Conservation (phyloP, 371 early-diverging fungal species). For the Actinomucor elegans region DNA sequence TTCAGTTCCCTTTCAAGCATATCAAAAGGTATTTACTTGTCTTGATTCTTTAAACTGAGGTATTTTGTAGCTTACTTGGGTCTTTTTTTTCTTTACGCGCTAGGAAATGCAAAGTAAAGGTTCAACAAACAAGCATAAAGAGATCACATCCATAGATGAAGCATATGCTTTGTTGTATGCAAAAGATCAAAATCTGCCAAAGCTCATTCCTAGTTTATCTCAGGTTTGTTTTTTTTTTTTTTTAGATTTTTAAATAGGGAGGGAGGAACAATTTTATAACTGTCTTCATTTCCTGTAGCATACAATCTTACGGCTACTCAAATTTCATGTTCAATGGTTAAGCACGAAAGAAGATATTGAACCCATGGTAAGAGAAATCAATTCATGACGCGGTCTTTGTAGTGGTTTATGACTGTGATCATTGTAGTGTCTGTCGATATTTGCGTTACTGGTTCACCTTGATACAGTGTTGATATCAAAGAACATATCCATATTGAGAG, state of each 20-base stretch:
- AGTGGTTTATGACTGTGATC: neutral
- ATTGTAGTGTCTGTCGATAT: conserved; percentile 39
- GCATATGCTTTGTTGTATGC: conserved; percentile 1
- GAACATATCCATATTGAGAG: conserved; percentile 32
- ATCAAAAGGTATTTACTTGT: conserved; percentile 25
- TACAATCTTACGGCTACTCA: conserved; percentile 21
- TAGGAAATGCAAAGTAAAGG: conserved; percentile 15
- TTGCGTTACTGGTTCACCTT: conserved; percentile 30
- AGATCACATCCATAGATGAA: conserved; percentile 10
- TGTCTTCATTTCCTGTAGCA: conserved; percentile 4
- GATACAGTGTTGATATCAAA: conserved; percentile 44
- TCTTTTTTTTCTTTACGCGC: too few species aligned
- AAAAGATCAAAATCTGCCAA: neutral
- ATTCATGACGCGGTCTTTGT: too few species aligned
- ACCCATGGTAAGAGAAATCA: conserved; percentile 15
- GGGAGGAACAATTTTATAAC: neutral
- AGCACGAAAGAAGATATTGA: conserved; percentile 13
- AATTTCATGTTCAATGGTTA: conserved; percentile 34
- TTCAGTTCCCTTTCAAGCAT: conserved; percentile 21
- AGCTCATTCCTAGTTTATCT: conserved; percentile 14
- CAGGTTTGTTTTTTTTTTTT: too few species aligned
- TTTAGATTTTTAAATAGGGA: too few species aligned
- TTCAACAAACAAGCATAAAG: conserved; percentile 4
- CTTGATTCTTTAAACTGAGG: neutral
- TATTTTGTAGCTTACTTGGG: too few species aligned